A percentile compares a stretch with the other conserved stretches of the same genome.
These are phyloP conservation scores for Strobilomyces dryophilus DNA, from an alignment of 768 basidiomycete species.

Conservation along the genomic window DNA sequence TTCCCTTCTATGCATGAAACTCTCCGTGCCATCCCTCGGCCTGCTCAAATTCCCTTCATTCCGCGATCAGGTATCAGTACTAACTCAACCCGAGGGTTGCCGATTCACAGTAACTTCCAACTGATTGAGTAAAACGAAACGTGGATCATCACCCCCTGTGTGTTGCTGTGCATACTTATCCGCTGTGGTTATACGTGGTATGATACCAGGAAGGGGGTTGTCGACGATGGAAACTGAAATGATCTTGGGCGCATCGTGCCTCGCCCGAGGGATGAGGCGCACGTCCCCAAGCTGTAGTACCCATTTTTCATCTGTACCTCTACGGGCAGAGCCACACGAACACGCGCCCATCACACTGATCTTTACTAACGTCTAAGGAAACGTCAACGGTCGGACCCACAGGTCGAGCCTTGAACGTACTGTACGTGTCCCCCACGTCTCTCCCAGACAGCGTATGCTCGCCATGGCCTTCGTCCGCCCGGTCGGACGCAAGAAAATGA, in stretches of 20 bases:
- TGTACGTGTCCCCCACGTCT: slow-evolving; percentile 84
- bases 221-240: slow-evolving; percentile 79
- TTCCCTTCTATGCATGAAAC: too few relatives aligned
- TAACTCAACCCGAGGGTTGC: slow-evolving; percentile 5
- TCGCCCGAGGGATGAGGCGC: too few relatives aligned
- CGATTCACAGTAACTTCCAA: slow-evolving; percentile 23
- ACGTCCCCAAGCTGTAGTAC: slow-evolving; percentile 60
- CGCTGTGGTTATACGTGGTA: slow-evolving; percentile 93
- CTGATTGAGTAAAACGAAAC: neutral
- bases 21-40: too few relatives aligned
- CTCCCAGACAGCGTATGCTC: slow-evolving; percentile 96
- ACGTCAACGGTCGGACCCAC: neutral
- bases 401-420: slow-evolving; percentile 43
- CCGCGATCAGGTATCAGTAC: slow-evolving; percentile 12
- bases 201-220: slow-evolving; percentile 93
- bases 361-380: slow-evolving; percentile 77
- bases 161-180: slow-evolving; percentile 83
- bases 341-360: slow-evolving; percentile 82
- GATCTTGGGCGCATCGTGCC: too few relatives aligned
- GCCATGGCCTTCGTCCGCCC: slow-evolving; percentile 88
- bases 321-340: neutral
- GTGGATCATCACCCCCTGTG: slow-evolving; percentile 43
- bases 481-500: slow-evolving; percentile 57
- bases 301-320: neutral
- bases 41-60: too few relatives aligned